A percentile compares a stretch with the other conserved stretches of the same genome.
Evolutionary conservation across 2,329 filamentous ascomycete genomes (phyloP).

Genomic region (Orbilia javanica): DNA sequence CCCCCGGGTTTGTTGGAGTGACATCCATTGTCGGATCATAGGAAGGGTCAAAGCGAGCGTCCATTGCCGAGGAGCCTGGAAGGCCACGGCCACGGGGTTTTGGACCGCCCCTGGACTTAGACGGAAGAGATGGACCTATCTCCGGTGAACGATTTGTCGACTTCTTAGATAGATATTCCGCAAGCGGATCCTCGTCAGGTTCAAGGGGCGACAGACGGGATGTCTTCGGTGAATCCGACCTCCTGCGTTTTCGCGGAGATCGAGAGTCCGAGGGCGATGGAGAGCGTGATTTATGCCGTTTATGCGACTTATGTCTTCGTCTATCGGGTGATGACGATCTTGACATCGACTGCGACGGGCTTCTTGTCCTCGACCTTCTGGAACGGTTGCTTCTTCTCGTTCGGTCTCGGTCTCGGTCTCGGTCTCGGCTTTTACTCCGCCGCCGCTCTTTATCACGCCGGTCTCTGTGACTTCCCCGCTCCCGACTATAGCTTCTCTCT

Average conservation of each 20-base stretch:
- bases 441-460: conserved; percentile 37
- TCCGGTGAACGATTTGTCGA: conserved; percentile 71
- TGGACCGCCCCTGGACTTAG: not conserved
- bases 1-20: conserved; percentile 67
- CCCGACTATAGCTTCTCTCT: conserved; percentile 24
- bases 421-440: conserved; percentile 51
- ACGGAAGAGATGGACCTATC: conserved; percentile 78
- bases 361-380: conserved; percentile 35
- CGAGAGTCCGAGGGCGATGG: conserved; percentile 14
- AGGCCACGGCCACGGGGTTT: conserved; percentile 47
- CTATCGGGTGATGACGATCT: conserved; percentile 51
- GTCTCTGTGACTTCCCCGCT: conserved; percentile 21
- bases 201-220: not conserved
- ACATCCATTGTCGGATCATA: conserved; percentile 74
- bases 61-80: conserved; percentile 75
- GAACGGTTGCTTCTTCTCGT: conserved; percentile 50
- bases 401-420: conserved; percentile 45
- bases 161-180: conserved; percentile 27
- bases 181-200: conserved; percentile 42
- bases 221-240: conserved; percentile 26
- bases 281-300: conserved; percentile 11
- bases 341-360: conserved; percentile 24
- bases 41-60: conserved; percentile 79
- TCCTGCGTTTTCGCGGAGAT: conserved; percentile 31
- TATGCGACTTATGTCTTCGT: conserved; percentile 39